Percentiles rank a stretch among this genome's conserved stretches.
phyloP scores from a whole-genome alignment of 805 yeast genomes.

The Scheffersomyces ergatensis region DNA sequence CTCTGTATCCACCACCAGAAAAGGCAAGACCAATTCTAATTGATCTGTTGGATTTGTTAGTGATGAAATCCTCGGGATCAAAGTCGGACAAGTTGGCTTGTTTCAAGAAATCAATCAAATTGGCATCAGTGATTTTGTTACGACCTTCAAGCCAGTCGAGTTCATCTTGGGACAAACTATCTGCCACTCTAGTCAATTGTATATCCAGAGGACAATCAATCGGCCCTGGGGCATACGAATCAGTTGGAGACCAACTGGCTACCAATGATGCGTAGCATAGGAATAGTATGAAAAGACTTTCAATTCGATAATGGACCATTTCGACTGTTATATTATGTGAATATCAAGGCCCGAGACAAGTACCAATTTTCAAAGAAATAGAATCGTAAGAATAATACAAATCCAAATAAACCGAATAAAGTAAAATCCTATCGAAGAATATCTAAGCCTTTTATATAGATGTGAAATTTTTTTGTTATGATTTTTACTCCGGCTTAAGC shows the following conservation, averaged over 20 bases:
- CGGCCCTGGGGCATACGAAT: constrained; percentile 60
- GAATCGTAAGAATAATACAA: too few relatives aligned
- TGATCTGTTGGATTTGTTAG: constrained; percentile 19
- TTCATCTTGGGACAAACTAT: constrained; percentile 45
- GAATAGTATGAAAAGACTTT: not conserved
- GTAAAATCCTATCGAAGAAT: too few relatives aligned
- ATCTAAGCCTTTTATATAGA: too few relatives aligned
- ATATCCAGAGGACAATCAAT: constrained; percentile 49
- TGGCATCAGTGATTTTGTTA: constrained; percentile 43
- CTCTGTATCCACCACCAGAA: constrained; percentile 86
- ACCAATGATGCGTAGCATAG: constrained; percentile 6
- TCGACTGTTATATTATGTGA: too few relatives aligned
- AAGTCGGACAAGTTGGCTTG: constrained; percentile 47
- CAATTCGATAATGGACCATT: too few relatives aligned
- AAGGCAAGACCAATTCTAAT: constrained; percentile 36
- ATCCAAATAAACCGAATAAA: too few relatives aligned
- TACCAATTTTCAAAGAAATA: too few relatives aligned
- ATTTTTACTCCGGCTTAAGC: too few relatives aligned
- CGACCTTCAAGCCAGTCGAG: constrained; percentile 50
- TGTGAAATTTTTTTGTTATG: too few relatives aligned
- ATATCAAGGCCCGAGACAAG: too few relatives aligned
- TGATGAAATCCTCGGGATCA: constrained; percentile 40
- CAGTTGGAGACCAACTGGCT: constrained; percentile 49
- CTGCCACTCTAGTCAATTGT: constrained; percentile 46
- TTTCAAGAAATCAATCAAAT: constrained; percentile 44